These are phyloP conservation scores for Hymenoscyphus fraxineus DNA, from an alignment of 2,329 filamentous ascomycete species.

Conservation along the genomic window DNA sequence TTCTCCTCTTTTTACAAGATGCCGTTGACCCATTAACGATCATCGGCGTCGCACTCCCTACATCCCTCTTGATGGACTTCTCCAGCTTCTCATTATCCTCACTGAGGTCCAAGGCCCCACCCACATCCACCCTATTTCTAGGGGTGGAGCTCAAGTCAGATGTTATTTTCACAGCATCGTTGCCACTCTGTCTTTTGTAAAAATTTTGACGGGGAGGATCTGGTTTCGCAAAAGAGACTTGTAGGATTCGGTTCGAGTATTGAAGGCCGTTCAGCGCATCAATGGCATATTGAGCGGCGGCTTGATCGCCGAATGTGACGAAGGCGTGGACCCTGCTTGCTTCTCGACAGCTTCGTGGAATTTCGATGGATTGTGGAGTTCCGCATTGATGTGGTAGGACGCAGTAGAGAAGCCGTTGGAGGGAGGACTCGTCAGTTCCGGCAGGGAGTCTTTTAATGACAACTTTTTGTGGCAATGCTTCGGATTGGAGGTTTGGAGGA, in stretches of 20 bases:
- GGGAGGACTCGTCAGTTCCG: slow-evolving; percentile 3
- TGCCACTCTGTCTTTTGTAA: not conserved
- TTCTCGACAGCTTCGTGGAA: slow-evolving; percentile 15
- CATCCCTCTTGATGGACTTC: not conserved
- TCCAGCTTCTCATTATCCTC: not conserved
- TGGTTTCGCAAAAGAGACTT: not conserved
- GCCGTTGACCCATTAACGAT: not conserved
- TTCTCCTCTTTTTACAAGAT: not conserved
- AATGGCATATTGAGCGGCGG: slow-evolving; percentile 1
- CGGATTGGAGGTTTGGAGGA: not conserved
- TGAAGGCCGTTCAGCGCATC: slow-evolving; percentile 2
- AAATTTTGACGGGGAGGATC: not conserved
- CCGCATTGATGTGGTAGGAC: not conserved
- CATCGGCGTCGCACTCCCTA: not conserved
- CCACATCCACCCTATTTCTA: not conserved
- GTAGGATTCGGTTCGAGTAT: not conserved
- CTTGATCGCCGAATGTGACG: slow-evolving; percentile 13
- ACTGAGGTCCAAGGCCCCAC: not conserved
- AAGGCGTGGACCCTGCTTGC: slow-evolving; percentile 24
- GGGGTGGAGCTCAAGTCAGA: not conserved
- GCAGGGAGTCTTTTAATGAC: slow-evolving; percentile 24
- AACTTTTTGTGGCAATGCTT: slow-evolving; percentile 9
- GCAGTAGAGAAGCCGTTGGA: slow-evolving; percentile 14
- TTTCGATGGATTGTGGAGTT: slow-evolving; percentile 14
- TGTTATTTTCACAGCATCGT: not conserved